Percentiles rank a stretch among this genome's conserved stretches.
Evolutionary conservation across 805 yeast genomes (phyloP).

Genomic region (Tetrapisispora phaffii): DNA sequence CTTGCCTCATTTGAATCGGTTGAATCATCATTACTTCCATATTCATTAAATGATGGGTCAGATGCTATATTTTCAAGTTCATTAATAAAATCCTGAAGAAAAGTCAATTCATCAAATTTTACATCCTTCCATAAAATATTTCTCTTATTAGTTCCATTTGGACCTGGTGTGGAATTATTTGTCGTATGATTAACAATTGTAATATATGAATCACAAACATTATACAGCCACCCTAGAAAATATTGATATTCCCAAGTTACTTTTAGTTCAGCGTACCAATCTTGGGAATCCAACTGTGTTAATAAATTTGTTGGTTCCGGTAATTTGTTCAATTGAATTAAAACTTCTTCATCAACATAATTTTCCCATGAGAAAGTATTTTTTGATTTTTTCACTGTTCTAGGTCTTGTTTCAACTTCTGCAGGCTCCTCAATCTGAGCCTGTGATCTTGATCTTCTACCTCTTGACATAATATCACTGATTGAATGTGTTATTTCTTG

Average conservation of each 20-base stretch:
- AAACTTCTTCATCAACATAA: slow-evolving; percentile 17
- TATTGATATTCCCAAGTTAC: slow-evolving; percentile 28
- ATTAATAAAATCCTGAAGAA: slow-evolving; percentile 16
- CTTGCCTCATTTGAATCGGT: background rate
- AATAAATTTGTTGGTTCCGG: slow-evolving; percentile 4
- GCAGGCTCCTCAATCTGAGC: background rate
- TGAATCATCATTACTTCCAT: slow-evolving; percentile 6
- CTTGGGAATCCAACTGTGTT: background rate
- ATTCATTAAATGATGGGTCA: slow-evolving; percentile 3
- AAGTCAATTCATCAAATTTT: slow-evolving; percentile 24
- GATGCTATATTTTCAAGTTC: slow-evolving; percentile 1
- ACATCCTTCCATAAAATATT: slow-evolving; percentile 24
- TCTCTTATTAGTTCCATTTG: background rate
- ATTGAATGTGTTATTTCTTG: no score
- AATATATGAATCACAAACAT: slow-evolving; percentile 24
- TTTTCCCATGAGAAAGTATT: slow-evolving; percentile 14
- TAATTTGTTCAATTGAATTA: slow-evolving; percentile 15
- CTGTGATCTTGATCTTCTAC: background rate
- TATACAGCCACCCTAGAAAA: slow-evolving; percentile 27
- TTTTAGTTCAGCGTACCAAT: slow-evolving; percentile 1
- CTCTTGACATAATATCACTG: background rate
- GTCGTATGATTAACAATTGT: slow-evolving; percentile 4
- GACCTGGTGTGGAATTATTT: background rate
- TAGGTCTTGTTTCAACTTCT: background rate
- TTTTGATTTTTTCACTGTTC: background rate